These are phyloP conservation scores for Coemansia sp. DNA, from an alignment of 192 early-diverging fungal species.

Conservation along the genomic window DNA sequence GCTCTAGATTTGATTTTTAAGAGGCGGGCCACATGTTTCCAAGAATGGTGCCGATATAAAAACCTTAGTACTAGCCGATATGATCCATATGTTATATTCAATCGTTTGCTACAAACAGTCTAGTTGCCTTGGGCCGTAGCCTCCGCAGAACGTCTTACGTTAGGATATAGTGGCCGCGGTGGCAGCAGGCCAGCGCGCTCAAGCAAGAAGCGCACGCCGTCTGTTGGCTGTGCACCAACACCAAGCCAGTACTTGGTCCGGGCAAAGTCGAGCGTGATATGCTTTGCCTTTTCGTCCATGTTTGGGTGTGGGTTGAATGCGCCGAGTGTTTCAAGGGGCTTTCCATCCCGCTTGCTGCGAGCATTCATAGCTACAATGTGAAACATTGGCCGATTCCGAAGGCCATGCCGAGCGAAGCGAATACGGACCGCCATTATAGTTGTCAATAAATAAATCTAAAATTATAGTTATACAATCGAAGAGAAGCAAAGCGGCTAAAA, in stretches of 20 bases:
- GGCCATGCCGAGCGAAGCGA: conserved; percentile 90
- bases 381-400: conserved; percentile 86
- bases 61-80: not conserved
- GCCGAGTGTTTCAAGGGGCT: conserved; percentile 90
- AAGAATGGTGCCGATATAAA: not conserved
- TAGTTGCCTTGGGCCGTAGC: not conserved
- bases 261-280: conserved; percentile 82
- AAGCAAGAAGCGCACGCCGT: conserved; percentile 85
- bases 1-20: not conserved
- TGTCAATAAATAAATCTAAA: not conserved
- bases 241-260: conserved; percentile 97
- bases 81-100: not conserved
- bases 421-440: conserved; percentile 74
- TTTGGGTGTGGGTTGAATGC: conserved; percentile 89
- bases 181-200: conserved; percentile 57
- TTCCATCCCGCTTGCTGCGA: conserved; percentile 77
- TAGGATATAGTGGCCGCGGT: conserved; percentile 47
- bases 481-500: not conserved
- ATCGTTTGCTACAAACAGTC: not conserved
- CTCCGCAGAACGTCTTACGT: conserved; percentile 35
- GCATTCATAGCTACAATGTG: conserved; percentile 92
- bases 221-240: conserved; percentile 95
- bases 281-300: conserved; percentile 70
- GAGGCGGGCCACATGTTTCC: not conserved
- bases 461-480: not conserved